Evolutionary conservation across 352 stramenopile species (phyloP).

Genomic region (Phytopythium sindhum): DNA sequence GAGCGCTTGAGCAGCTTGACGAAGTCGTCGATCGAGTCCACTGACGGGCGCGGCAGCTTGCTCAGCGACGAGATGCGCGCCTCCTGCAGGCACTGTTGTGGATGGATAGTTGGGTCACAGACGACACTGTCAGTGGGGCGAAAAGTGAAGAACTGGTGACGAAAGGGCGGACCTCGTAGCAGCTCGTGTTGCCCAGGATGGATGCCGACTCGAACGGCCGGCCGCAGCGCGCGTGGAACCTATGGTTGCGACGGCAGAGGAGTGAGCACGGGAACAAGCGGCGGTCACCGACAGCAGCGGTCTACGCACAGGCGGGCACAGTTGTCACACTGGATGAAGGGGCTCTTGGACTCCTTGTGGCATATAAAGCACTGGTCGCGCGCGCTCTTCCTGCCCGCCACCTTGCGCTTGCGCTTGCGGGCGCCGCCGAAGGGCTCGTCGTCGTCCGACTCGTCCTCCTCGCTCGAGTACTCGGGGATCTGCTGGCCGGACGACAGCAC

Average conservation of each 20-base stretch:
- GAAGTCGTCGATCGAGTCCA: slow-evolving; percentile 59
- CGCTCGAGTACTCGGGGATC: slow-evolving; percentile 78
- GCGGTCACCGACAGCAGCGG: too few species aligned
- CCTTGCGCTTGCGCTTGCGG: slow-evolving; percentile 31
- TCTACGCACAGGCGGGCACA: slow-evolving; percentile 62
- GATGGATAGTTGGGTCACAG: too few species aligned
- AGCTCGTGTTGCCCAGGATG: slow-evolving; percentile 73
- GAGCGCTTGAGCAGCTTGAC: slow-evolving; percentile 65
- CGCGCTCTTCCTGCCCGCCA: too few species aligned
- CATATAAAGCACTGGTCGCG: slow-evolving; percentile 58
- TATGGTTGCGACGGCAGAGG: slow-evolving; percentile 13
- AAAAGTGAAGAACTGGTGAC: too few species aligned
- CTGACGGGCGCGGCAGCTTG: slow-evolving; percentile 13
- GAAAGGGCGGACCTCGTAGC: slow-evolving; percentile 41
- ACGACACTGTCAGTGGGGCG: too few species aligned
- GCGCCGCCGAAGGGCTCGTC: slow-evolving; percentile 34
- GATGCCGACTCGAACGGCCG: slow-evolving; percentile 50
- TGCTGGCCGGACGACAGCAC: slow-evolving; percentile 72
- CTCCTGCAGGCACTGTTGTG: slow-evolving; percentile 42
- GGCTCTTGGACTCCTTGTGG: slow-evolving; percentile 31
- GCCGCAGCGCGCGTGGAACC: slow-evolving; percentile 51
- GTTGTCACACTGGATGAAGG: slow-evolving; percentile 72
- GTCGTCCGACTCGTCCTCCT: slow-evolving; percentile 56
- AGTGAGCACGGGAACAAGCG: slow-evolving; percentile 5
- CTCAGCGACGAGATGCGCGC: slow-evolving; percentile 25